Evolutionary conservation across 768 basidiomycete species (phyloP).

Genomic region (Tulasnella calospora): DNA sequence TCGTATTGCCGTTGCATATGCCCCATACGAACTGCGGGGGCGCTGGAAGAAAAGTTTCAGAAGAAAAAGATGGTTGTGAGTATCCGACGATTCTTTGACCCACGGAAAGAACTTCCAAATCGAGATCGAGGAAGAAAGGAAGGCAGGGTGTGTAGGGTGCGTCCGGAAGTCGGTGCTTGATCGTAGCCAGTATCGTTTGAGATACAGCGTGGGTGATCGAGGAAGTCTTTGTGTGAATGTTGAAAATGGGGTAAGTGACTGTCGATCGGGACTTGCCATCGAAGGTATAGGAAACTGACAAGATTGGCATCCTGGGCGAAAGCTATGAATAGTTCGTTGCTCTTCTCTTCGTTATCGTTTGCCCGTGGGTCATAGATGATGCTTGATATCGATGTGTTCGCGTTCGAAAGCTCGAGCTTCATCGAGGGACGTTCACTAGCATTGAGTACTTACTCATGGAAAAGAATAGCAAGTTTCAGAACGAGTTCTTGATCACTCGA

Average conservation of each 20-base stretch:
- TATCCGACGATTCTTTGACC: background rate
- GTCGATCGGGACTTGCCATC: background rate
- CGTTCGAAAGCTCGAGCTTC: background rate
- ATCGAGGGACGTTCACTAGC: background rate
- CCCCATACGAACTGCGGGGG: background rate
- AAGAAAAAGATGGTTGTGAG: background rate
- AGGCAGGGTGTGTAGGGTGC: background rate
- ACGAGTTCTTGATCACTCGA: background rate
- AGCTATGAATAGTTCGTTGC: background rate
- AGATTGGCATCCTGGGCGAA: constrained; percentile 6
- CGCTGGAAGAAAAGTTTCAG: background rate
- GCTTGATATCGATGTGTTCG: background rate
- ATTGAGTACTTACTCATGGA: constrained; percentile 1
- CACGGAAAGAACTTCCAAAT: constrained; percentile 16
- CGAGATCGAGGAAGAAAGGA: constrained; percentile 12
- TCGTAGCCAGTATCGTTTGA: background rate
- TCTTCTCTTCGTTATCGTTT: constrained; percentile 7
- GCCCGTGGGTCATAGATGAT: constrained; percentile 4
- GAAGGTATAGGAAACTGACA: constrained; percentile 8
- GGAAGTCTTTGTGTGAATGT: background rate
- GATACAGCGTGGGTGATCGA: background rate
- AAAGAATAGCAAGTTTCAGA: background rate
- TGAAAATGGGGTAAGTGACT: background rate
- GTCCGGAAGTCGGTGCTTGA: background rate
- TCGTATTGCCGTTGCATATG: background rate